Conservation (phyloP, 2,329 filamentous ascomycete species). For the Didymella keratinophila region DNA sequence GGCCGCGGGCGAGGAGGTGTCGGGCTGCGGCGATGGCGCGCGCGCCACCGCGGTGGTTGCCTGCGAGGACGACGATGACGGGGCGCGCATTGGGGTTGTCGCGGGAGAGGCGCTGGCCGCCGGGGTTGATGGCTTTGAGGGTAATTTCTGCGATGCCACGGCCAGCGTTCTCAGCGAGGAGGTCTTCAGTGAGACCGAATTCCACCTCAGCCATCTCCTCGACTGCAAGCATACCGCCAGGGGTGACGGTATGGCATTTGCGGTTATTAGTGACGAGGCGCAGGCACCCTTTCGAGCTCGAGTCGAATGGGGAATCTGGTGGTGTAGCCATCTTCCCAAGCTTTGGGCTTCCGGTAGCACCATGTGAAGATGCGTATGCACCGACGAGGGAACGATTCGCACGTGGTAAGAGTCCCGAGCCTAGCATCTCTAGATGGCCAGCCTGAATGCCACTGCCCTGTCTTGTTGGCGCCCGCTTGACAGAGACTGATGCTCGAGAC, state of each 20-base stretch:
- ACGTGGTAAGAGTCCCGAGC: slow-evolving; percentile 43
- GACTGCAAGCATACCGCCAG: slow-evolving; percentile 88
- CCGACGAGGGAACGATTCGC: slow-evolving; percentile 43
- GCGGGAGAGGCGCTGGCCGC: slow-evolving; percentile 64
- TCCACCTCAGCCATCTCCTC: slow-evolving; percentile 91
- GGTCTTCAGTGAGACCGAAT: slow-evolving; percentile 83
- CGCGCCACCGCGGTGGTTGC: slow-evolving; percentile 91
- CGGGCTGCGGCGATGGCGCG: slow-evolving; percentile 85
- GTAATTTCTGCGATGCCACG: slow-evolving; percentile 87
- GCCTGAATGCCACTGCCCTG: slow-evolving; percentile 53
- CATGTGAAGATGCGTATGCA: slow-evolving; percentile 49
- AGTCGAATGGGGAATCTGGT: slow-evolving; percentile 49
- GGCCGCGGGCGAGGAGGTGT: slow-evolving; percentile 83
- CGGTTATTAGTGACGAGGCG: slow-evolving; percentile 63
- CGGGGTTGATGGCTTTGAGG: slow-evolving; percentile 68
- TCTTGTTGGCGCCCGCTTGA: slow-evolving; percentile 49
- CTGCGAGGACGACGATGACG: slow-evolving; percentile 80
- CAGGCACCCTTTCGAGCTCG: slow-evolving; percentile 50
- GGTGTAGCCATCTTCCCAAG: slow-evolving; percentile 45
- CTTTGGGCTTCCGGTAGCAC: slow-evolving; percentile 46
- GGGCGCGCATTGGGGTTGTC: slow-evolving; percentile 58
- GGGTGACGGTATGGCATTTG: slow-evolving; percentile 65
- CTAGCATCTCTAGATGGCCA: slow-evolving; percentile 40
- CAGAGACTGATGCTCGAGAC: slow-evolving; percentile 51
- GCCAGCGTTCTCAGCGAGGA: slow-evolving; percentile 91